Evolutionary conservation across 176 grass and related monocot genomes (phyloP), one percentile per base, ranked within the genome.

Genomic region (Raddia distichophylla): DNA sequence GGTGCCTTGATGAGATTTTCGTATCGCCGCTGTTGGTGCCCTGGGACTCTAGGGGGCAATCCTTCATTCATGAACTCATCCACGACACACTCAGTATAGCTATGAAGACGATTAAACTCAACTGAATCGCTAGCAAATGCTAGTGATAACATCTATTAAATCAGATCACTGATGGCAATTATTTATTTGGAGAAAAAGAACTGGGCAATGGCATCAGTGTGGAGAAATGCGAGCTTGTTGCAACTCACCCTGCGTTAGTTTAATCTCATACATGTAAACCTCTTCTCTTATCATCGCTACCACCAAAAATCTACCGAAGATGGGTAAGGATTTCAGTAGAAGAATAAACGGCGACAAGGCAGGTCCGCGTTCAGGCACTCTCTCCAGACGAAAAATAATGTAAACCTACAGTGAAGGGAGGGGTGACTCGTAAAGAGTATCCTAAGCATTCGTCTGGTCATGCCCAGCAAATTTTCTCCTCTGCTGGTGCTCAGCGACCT

Each of bases 401-500:
- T 34, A 35, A 77, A 58, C 43, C 80, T 69, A 69, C 50, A 49
- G 53, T 69, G 57, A 71, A 55, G 19, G 17, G 61, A n/a, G 59
- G 58, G 5, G 18, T 15, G 45, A 37, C 5, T n/a, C 0, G 6
- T 68, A 77, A 69, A 74, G 51, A 32, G 43, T 19, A 49, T 65
- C 65, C 83, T 91, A 93, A 17, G 81, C 20, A 65, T 75, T 27
- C 72, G 87, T 63, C 37, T 54, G 77, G 47, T 90, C 90, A 75
- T 78, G 59, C 50, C 85, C 82, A 42, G 92, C 92, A 58, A 98
- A 84, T 47, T 81, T 91, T 89, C 76, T 90, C 82, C 96, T 88
- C 79, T 98, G 96, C 80, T 95, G 83, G 88, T 98, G 96, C 84
- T 95, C 96, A 2, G 96, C 93, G 20, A 91, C 93, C 66, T 98